These are phyloP conservation scores for Leucogyrophana mollusca DNA, from an alignment of 768 basidiomycete species.

Conservation along the genomic window DNA sequence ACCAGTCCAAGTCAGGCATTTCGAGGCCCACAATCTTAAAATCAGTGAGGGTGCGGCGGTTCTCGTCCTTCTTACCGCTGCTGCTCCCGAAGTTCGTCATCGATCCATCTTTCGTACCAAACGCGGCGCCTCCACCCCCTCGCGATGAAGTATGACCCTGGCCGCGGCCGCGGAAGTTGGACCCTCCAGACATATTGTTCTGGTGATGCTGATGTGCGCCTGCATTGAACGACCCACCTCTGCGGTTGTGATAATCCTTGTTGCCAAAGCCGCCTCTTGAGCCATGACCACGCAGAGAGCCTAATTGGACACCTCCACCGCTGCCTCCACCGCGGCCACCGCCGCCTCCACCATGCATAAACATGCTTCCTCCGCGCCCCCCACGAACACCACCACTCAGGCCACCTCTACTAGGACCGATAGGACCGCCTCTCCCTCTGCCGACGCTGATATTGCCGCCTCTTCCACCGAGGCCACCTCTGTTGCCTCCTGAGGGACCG, in stretches of 20 bases:
- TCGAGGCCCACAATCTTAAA: slow-evolving; percentile 95
- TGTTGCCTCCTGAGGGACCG: slow-evolving; percentile 38
- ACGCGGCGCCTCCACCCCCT: slow-evolving; percentile 27
- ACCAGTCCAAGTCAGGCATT: slow-evolving; percentile 81
- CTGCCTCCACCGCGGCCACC: slow-evolving; percentile 44
- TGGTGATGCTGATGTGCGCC: slow-evolving; percentile 37
- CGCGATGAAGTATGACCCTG: slow-evolving; percentile 48
- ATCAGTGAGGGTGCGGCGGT: slow-evolving; percentile 91
- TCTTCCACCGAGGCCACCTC: slow-evolving; percentile 46
- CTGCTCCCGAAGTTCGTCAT: slow-evolving; percentile 41
- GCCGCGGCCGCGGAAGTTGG: slow-evolving; percentile 58
- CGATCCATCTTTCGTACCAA: slow-evolving; percentile 50
- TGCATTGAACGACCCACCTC: slow-evolving; percentile 60
- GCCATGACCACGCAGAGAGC: slow-evolving; percentile 58
- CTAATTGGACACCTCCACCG: slow-evolving; percentile 44
- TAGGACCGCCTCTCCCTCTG: slow-evolving; percentile 49
- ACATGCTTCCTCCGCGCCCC: slow-evolving; percentile 36
- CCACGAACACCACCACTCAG: slow-evolving; percentile 40
- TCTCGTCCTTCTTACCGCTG: slow-evolving; percentile 81
- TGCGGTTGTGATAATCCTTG: slow-evolving; percentile 63
- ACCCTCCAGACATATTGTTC: slow-evolving; percentile 34
- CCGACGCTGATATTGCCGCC: slow-evolving; percentile 33
- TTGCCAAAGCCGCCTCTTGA: slow-evolving; percentile 66
- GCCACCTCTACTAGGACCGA: slow-evolving; percentile 44
- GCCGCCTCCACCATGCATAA: slow-evolving; percentile 34